phyloP scores from a whole-genome alignment of 805 yeast genomes.

The Yamadazyma scolyti region DNA sequence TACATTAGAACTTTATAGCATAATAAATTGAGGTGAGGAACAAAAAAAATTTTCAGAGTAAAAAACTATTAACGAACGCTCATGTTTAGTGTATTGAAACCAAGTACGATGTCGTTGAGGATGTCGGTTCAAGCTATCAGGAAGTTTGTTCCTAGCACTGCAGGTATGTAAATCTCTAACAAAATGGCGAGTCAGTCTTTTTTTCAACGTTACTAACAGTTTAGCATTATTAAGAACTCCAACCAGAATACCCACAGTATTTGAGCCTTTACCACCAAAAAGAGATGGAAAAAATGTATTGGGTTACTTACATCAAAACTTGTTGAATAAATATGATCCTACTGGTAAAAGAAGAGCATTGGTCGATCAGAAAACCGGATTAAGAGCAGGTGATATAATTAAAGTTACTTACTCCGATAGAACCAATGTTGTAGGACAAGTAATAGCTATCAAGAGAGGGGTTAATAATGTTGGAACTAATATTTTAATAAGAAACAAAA shows the following conservation, averaged over 20 bases:
- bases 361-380: constrained; percentile 26
- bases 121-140: constrained; percentile 11
- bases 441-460: constrained; percentile 68
- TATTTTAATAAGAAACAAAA: constrained; percentile 76
- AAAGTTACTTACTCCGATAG: constrained; percentile 68
- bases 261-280: constrained; percentile 47
- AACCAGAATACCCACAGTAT: constrained; percentile 30
- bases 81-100: constrained; percentile 4
- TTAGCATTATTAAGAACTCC: constrained; percentile 1
- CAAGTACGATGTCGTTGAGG: constrained; percentile 1
- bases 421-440: constrained; percentile 71
- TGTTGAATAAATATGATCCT: constrained; percentile 63
- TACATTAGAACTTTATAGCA: constrained; percentile 2
- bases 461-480: constrained; percentile 64
- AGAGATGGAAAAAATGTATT: constrained; percentile 45
- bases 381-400: constrained; percentile 80
- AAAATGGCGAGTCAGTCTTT: background rate
- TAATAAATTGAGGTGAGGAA: background rate
- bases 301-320: constrained; percentile 46
- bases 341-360: constrained; percentile 45
- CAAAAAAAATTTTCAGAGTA: too few relatives aligned
- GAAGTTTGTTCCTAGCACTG: constrained; percentile 15
- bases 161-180: constrained; percentile 6
- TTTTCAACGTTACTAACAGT: background rate
- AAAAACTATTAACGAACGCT: too few relatives aligned